A percentile compares a stretch with the other conserved stretches of the same genome.
These are phyloP conservation scores for Tetracentron sinense DNA, from an alignment of 164 flowering plant genomes.

Conservation along the genomic window DNA sequence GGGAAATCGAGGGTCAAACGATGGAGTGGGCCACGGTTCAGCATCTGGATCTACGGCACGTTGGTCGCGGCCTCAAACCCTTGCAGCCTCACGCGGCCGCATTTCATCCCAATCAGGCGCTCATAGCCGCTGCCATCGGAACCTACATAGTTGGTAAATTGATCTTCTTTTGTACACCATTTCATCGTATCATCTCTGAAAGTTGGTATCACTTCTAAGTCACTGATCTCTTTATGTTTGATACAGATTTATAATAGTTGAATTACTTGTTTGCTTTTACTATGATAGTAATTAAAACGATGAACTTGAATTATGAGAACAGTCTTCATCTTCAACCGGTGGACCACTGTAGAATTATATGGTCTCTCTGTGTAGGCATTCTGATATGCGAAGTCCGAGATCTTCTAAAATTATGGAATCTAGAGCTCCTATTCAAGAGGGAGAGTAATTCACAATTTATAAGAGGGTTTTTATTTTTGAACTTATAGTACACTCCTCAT, in stretches of 20 bases:
- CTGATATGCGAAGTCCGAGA: too few relatives aligned
- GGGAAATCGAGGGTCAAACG: constrained; percentile 4
- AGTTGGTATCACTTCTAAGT: neutral
- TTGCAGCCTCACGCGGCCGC: constrained; percentile 98
- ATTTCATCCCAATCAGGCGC: constrained; percentile 82
- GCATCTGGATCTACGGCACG: constrained; percentile 93
- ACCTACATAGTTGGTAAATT: constrained; percentile 60
- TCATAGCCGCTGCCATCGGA: constrained; percentile 78
- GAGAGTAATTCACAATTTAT: too few relatives aligned
- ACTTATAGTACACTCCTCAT: too few relatives aligned
- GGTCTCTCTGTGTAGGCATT: too few relatives aligned
- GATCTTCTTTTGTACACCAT: neutral
- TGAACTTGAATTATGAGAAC: neutral
- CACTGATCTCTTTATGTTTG: neutral
- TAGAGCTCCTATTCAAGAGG: too few relatives aligned
- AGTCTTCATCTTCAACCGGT: neutral
- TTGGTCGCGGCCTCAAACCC: constrained; percentile 61
- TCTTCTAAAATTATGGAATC: too few relatives aligned
- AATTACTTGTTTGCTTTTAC: neutral
- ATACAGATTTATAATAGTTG: neutral
- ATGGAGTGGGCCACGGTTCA: constrained; percentile 99
- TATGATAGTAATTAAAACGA: neutral
- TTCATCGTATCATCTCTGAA: neutral
- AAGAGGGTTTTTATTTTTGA: too few relatives aligned
- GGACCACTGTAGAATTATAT: neutral